phyloP scores from a whole-genome alignment of 164 flowering plant species.

The Vitis vinifera region DNA sequence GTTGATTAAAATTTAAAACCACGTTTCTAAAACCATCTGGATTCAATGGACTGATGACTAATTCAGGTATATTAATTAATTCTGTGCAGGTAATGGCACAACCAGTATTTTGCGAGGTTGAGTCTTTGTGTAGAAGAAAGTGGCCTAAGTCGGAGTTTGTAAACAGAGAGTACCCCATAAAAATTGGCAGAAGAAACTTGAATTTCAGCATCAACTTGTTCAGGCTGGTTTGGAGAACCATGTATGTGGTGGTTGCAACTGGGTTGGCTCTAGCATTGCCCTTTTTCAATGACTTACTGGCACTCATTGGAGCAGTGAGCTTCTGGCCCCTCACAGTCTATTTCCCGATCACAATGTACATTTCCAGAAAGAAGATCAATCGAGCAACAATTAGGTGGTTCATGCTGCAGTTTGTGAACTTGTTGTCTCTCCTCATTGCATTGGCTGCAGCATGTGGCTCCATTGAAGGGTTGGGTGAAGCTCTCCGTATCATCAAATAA shows the following conservation, averaged over 20 bases:
- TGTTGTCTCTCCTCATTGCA: conserved; percentile 18
- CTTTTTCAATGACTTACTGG: conserved; percentile 46
- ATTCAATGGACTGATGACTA: no score
- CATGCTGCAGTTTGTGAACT: conserved; percentile 14
- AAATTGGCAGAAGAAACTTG: not conserved
- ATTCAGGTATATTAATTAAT: no score
- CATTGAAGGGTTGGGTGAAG: conserved; percentile 16
- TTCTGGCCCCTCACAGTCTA: conserved; percentile 47
- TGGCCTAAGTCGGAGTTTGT: conserved; percentile 33
- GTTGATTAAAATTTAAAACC: no score
- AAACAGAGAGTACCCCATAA: not conserved
- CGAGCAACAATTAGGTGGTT: conserved; percentile 15
- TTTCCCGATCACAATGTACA: conserved; percentile 46
- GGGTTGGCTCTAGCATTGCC: conserved; percentile 41
- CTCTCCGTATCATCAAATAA: conserved; percentile 19
- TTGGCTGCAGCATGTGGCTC: conserved; percentile 23
- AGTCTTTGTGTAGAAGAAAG: no score
- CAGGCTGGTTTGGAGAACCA: conserved; percentile 38
- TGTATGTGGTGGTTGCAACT: conserved; percentile 28
- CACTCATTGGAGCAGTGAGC: conserved; percentile 39
- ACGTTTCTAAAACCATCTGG: no score
- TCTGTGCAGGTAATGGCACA: no score
- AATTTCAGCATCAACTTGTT: conserved; percentile 17
- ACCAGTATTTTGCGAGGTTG: no score
- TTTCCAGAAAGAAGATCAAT: conserved; percentile 21